A percentile compares a stretch with the other conserved stretches of the same genome.
Evolutionary conservation across 2,329 filamentous ascomycete genomes (phyloP).

Genomic region (Fusarium musae): DNA sequence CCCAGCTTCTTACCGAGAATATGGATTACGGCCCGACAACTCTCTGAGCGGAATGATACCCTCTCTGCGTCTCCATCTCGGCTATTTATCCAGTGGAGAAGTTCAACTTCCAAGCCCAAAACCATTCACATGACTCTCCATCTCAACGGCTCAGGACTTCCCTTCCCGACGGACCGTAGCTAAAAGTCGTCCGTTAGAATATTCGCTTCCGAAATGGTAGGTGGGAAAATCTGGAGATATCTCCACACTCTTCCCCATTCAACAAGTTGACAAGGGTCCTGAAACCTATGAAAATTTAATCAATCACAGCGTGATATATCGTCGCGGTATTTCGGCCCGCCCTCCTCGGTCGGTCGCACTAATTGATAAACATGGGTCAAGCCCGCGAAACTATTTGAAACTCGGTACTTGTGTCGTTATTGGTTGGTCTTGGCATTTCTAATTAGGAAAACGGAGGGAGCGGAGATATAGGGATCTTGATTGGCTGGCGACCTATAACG

Average conservation of each 20-base stretch:
- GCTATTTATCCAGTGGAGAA: neutral
- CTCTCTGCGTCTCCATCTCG: neutral
- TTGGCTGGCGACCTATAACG: neutral
- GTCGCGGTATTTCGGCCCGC: slow-evolving; percentile 7
- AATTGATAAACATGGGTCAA: neutral
- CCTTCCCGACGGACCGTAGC: neutral
- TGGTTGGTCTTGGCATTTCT: neutral
- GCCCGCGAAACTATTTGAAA: slow-evolving; percentile 6
- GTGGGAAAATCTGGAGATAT: slow-evolving; percentile 24
- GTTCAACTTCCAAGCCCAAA: neutral
- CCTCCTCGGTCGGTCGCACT: neutral
- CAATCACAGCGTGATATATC: neutral
- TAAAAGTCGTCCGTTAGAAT: neutral
- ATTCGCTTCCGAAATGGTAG: slow-evolving; percentile 3
- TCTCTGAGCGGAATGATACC: neutral
- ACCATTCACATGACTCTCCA: neutral
- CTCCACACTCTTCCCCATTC: neutral
- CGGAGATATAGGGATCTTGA: slow-evolving; percentile 25
- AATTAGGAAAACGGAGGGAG: slow-evolving; percentile 11
- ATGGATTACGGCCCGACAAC: neutral
- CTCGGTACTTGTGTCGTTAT: slow-evolving; percentile 10
- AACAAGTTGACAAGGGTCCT: neutral
- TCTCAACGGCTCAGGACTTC: neutral
- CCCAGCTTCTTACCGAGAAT: neutral
- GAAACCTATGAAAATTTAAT: slow-evolving; percentile 3